Base-by-base conservation (phyloP, 1,284 basidiomycete species). In the Cerrena zonata region DNA sequence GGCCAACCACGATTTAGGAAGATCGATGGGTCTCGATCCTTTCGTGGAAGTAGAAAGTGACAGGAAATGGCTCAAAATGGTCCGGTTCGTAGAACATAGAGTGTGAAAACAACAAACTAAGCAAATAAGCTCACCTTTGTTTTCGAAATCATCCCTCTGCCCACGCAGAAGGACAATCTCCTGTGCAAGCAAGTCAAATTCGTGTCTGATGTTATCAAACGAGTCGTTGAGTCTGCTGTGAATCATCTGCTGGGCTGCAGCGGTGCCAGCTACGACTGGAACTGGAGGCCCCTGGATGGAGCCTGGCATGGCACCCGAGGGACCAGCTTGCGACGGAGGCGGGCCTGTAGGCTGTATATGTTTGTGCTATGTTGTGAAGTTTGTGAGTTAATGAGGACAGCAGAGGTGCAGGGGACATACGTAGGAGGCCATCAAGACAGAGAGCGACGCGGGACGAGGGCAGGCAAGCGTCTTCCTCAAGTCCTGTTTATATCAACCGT, bases 61-160 rank as follows among this genome's bases (percentile, higher is more conserved):
- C n/a, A n/a, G n/a, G n/a, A n/a, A n/a, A n/a, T n/a, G n/a, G n/a
- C n/a, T n/a, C n/a, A n/a, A n/a, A n/a, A n/a, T n/a, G n/a, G n/a
- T n/a, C n/a, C n/a, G n/a, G n/a, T n/a, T n/a, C n/a, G n/a, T n/a
- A n/a, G n/a, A n/a, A n/a, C n/a, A n/a, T n/a, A n/a, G n/a, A n/a
- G n/a, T n/a, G n/a, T n/a, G n/a, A n/a, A n/a, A 43, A 25, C 42
- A 46, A n/a, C n/a, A n/a, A n/a, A n/a, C n/a, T n/a, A 53, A 39
- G 48, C 25, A 48, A 42, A 46, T 38, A 30, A 36, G 68, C 80
- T 54, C 58, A 93, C 93, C 78, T 76, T 94, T 91, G 15, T 77
- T 76, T 68, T 97, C 94, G 66, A 87, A 90, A 55, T 97, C 94
- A 62, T 96, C 94, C 50, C 91, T 75, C 70, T 95, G 91, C 30